phyloP scores from a whole-genome alignment of 331 rosid genomes.

The Stylosanthes scabra region DNA sequence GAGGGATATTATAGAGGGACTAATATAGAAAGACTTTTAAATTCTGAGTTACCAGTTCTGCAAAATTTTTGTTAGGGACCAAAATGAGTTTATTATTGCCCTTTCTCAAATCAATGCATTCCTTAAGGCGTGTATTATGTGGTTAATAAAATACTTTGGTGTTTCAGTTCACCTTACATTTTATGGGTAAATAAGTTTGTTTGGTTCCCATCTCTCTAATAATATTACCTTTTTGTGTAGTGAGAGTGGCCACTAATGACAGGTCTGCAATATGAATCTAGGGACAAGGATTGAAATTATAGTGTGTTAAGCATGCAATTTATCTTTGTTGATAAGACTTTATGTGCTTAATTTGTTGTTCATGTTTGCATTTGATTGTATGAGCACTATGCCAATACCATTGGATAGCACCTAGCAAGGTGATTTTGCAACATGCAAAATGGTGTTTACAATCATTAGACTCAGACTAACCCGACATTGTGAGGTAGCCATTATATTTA shows the following conservation, averaged over 20 bases:
- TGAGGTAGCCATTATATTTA: neutral
- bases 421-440: neutral
- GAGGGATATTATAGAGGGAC: no score
- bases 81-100: constrained; percentile 16
- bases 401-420: neutral
- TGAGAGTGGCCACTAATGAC: neutral
- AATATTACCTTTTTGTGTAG: neutral
- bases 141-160: constrained; percentile 34
- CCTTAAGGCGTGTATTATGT: constrained; percentile 36
- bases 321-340: no score
- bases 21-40: no score
- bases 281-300: neutral
- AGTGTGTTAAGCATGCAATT: constrained; percentile 1
- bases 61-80: neutral
- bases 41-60: no score
- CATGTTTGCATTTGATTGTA: no score
- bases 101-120: constrained; percentile 37
- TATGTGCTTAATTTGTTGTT: no score
- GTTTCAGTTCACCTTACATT: constrained; percentile 16
- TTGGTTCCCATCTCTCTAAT: neutral
- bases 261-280: neutral
- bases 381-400: neutral
- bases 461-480: neutral
- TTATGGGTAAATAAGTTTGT: neutral
- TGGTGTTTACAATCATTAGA: neutral